These are phyloP conservation scores for Psilocybe cyanescens DNA, from an alignment of 768 basidiomycete species.

Conservation along the genomic window DNA sequence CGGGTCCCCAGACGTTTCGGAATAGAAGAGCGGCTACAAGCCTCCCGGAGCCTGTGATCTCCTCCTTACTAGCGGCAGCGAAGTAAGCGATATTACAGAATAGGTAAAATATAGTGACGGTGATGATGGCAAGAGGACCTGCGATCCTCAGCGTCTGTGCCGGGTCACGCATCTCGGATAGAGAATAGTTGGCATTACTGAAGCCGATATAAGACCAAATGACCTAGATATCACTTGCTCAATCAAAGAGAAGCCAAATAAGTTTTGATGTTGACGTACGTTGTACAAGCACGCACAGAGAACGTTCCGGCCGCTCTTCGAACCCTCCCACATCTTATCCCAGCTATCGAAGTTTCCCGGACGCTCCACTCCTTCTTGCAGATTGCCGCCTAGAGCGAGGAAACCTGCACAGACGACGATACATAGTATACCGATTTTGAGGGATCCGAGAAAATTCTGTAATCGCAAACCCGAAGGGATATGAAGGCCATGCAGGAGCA, in stretches of 20 bases:
- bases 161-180: slow-evolving; percentile 67
- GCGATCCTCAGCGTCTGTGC: slow-evolving; percentile 65
- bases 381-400: slow-evolving; percentile 37
- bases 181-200: slow-evolving; percentile 69
- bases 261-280: slow-evolving; percentile 20
- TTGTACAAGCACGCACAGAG: slow-evolving; percentile 54
- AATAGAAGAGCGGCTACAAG: slow-evolving; percentile 73
- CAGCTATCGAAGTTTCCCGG: slow-evolving; percentile 35
- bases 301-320: slow-evolving; percentile 43
- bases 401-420: slow-evolving; percentile 50
- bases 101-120: slow-evolving; percentile 60
- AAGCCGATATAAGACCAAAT: slow-evolving; percentile 60
- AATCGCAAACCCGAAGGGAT: slow-evolving; percentile 54
- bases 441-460: slow-evolving; percentile 59
- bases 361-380: slow-evolving; percentile 23
- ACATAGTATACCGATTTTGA: slow-evolving; percentile 52
- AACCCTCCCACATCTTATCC: slow-evolving; percentile 36
- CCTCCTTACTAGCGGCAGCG: slow-evolving; percentile 65
- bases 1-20: slow-evolving; percentile 62
- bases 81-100: slow-evolving; percentile 70
- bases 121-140: slow-evolving; percentile 59
- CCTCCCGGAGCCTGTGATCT: slow-evolving; percentile 60
- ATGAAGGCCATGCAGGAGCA: slow-evolving; percentile 43
- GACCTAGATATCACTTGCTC: slow-evolving; percentile 37
- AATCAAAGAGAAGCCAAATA: background rate